Percentiles rank a stretch among this genome's conserved stretches.
These are phyloP conservation scores for Chaetomiaceae sp. DNA, from an alignment of 2,329 filamentous ascomycete genomes.

Conservation along the genomic window DNA sequence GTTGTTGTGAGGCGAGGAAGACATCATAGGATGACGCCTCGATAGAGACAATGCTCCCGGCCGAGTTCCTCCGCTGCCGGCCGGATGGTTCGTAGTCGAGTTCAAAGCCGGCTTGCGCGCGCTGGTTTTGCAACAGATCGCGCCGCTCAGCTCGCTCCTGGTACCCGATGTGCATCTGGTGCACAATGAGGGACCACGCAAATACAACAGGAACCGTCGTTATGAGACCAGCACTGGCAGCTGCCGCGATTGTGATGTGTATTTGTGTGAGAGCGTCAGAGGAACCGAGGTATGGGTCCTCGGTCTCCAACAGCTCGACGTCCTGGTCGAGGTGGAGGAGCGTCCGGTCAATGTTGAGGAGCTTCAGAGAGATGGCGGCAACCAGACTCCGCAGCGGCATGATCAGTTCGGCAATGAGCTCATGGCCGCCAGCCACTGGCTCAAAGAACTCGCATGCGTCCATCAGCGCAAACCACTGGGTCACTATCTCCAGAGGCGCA, in stretches of 20 bases:
- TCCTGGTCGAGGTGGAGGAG: constrained; percentile 52
- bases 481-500: constrained; percentile 53
- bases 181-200: constrained; percentile 74
- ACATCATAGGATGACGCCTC: constrained; percentile 56
- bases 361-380: constrained; percentile 63
- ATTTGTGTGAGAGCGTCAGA: constrained; percentile 66
- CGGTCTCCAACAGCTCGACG: constrained; percentile 37
- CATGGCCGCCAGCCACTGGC: constrained; percentile 47
- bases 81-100: constrained; percentile 35
- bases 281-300: constrained; percentile 62
- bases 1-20: constrained; percentile 47
- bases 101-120: constrained; percentile 53
- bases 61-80: constrained; percentile 51
- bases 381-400: constrained; percentile 64
- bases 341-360: constrained; percentile 62
- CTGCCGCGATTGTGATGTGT: constrained; percentile 63
- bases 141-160: constrained; percentile 57
- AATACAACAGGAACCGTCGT: constrained; percentile 70
- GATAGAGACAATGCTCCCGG: constrained; percentile 58
- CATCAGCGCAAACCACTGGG: constrained; percentile 73
- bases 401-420: constrained; percentile 46
- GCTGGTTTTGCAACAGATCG: constrained; percentile 54
- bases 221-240: constrained; percentile 50
- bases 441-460: constrained; percentile 65
- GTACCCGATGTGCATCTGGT: constrained; percentile 61